phyloP scores from a whole-genome alignment of 768 basidiomycete species.

The Xanthoconium stramineum region DNA sequence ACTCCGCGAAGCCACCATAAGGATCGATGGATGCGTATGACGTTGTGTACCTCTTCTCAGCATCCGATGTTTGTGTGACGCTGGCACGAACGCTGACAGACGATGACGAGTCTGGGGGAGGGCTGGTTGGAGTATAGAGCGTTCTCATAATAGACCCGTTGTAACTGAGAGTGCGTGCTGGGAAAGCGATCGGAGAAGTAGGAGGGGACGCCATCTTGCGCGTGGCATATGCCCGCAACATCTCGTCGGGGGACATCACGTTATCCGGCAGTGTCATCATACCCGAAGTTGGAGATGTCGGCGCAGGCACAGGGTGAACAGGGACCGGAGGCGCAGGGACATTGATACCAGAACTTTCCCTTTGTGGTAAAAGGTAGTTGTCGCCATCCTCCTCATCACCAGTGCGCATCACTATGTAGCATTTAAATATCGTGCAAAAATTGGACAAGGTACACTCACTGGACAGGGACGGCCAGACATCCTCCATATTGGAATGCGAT shows the following conservation, averaged over 20 bases:
- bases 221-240: conserved; percentile 71
- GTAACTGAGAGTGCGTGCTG: conserved; percentile 23
- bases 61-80: conserved; percentile 4
- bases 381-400: conserved; percentile 35
- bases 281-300: conserved; percentile 34
- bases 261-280: conserved; percentile 42
- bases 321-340: conserved; percentile 35
- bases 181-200: conserved; percentile 30
- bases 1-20: conserved; percentile 15
- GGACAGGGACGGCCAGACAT: conserved; percentile 65
- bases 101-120: conserved; percentile 10
- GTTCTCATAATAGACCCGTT: conserved; percentile 27
- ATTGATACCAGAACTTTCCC: conserved; percentile 19
- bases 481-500: conserved; percentile 45
- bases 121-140: conserved; percentile 24
- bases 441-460: conserved; percentile 39
- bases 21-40: conserved; percentile 26
- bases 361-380: conserved; percentile 45
- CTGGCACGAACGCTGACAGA: conserved; percentile 1
- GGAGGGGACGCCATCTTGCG: conserved; percentile 37
- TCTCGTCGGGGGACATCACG: conserved; percentile 64
- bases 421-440: conserved; percentile 6
- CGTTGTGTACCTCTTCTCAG: conserved; percentile 25
- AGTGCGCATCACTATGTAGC: conserved; percentile 67
- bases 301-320: conserved; percentile 22